Conservation (phyloP, 1,284 basidiomycete genomes). For the Ganoderma multipileum region DNA sequence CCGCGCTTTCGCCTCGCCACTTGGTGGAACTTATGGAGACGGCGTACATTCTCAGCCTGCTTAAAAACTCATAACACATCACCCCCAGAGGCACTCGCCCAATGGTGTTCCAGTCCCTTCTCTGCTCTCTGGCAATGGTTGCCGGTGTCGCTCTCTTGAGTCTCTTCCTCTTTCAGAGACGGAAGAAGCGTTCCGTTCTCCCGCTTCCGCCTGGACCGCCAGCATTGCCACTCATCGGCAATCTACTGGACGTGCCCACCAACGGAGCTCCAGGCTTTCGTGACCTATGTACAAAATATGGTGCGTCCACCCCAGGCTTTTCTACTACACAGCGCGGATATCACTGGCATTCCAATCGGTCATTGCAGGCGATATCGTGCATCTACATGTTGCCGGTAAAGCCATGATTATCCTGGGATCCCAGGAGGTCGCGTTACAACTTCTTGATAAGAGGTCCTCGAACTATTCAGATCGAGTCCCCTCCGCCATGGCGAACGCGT, state of each 20-base stretch:
- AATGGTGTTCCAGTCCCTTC: too few relatives aligned
- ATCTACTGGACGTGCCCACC: slow-evolving; percentile 5
- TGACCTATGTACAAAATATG: background rate
- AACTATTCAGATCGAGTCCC: slow-evolving; percentile 10
- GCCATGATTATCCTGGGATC: slow-evolving; percentile 10
- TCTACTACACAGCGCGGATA: too few relatives aligned
- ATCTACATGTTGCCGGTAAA: slow-evolving; percentile 7
- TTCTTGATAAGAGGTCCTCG: slow-evolving; percentile 13
- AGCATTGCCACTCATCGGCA: slow-evolving; percentile 15
- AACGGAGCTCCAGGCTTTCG: background rate
- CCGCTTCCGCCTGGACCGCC: slow-evolving; percentile 16
- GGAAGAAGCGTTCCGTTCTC: background rate
- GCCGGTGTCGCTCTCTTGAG: too few relatives aligned
- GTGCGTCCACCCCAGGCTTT: background rate
- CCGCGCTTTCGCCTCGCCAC: too few relatives aligned
- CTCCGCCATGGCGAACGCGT: slow-evolving; percentile 3
- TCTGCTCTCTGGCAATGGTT: too few relatives aligned
- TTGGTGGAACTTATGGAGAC: too few relatives aligned
- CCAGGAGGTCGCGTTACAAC: slow-evolving; percentile 5
- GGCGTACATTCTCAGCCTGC: too few relatives aligned
- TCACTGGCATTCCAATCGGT: background rate
- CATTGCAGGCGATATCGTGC: background rate
- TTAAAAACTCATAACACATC: too few relatives aligned
- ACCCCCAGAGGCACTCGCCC: too few relatives aligned
- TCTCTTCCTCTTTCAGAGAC: background rate